A percentile compares a stretch with the other conserved stretches of the same genome.
Conservation (phyloP, 768 basidiomycete species). For the Galerina sulciceps region DNA sequence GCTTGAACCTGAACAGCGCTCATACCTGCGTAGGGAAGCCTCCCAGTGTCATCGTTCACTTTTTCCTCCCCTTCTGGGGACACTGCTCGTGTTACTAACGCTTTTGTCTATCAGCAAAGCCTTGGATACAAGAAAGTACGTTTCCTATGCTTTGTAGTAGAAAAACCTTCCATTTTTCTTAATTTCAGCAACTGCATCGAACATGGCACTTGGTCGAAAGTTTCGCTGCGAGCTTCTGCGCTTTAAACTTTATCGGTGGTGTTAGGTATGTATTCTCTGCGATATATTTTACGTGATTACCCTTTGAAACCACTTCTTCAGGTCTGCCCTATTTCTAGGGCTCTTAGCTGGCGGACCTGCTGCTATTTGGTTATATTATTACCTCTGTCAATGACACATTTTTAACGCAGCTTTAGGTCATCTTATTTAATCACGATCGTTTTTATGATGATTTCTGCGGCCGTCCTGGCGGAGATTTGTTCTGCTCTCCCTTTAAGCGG, state of each 20-base stretch:
- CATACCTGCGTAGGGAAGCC: constrained; percentile 99
- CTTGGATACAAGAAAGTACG: constrained; percentile 84
- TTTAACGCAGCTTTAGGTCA: constrained; percentile 57
- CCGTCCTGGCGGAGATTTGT: constrained; percentile 87
- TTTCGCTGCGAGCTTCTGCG: constrained; percentile 87
- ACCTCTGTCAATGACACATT: not conserved
- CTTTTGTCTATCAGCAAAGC: constrained; percentile 58
- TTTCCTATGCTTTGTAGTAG: constrained; percentile 7
- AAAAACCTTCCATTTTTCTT: constrained; percentile 2
- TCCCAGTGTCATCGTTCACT: constrained; percentile 63
- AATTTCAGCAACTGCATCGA: constrained; percentile 78
- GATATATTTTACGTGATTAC: not conserved
- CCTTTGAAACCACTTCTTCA: constrained; percentile 28
- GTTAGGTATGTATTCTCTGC: constrained; percentile 57
- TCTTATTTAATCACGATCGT: constrained; percentile 82
- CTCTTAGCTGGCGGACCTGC: constrained; percentile 86
- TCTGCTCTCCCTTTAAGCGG: constrained; percentile 87
- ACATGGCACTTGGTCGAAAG: constrained; percentile 84
- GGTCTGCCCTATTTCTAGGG: constrained; percentile 81
- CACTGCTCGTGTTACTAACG: constrained; percentile 51
- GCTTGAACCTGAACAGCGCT: constrained; percentile 97
- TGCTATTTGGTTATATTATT: constrained; percentile 67
- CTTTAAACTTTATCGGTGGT: constrained; percentile 89
- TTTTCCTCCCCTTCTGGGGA: constrained; percentile 43
- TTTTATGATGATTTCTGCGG: constrained; percentile 89